Conservation (phyloP, 176 grass and related monocot species). For the Puya raimondii region DNA sequence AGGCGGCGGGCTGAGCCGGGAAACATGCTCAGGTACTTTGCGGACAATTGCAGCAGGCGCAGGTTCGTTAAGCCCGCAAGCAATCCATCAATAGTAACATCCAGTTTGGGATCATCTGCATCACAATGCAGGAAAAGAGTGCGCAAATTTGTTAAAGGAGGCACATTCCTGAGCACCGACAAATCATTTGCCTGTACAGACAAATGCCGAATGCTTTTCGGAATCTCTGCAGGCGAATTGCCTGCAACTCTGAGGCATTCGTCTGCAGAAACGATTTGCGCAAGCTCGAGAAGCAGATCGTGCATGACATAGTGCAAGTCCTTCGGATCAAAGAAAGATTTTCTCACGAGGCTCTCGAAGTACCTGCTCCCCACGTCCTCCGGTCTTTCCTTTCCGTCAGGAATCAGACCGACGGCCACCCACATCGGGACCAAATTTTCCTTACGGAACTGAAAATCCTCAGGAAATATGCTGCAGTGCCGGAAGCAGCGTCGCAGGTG, state of each 20-base stretch:
- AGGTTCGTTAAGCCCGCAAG: constrained; percentile 5
- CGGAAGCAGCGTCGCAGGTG: constrained; percentile 17
- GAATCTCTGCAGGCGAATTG: neutral
- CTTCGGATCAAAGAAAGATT: constrained; percentile 16
- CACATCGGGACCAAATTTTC: constrained; percentile 17
- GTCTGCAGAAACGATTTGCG: constrained; percentile 19
- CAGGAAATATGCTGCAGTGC: constrained; percentile 39
- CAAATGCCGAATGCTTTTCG: constrained; percentile 18
- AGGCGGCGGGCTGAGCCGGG: constrained; percentile 11
- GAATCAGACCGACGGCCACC: constrained; percentile 8
- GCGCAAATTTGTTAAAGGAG: constrained; percentile 11
- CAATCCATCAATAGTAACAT: constrained; percentile 1
- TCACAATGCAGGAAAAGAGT: constrained; percentile 19
- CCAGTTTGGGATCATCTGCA: neutral
- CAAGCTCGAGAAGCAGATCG: constrained; percentile 33
- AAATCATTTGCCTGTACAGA: constrained; percentile 15
- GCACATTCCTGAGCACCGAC: neutral
- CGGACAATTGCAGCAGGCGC: constrained; percentile 15
- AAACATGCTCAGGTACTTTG: neutral
- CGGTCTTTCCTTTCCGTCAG: neutral
- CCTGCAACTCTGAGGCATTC: constrained; percentile 29
- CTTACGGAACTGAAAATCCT: constrained; percentile 17
- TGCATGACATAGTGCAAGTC: constrained; percentile 20
- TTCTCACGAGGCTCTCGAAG: constrained; percentile 16
- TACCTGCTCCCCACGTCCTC: neutral